Evolutionary conservation across 202 grass and related monocot species (phyloP), one percentile per base, ranked within the genome.

Genomic region (Dendrocalamus latiflorus): DNA sequence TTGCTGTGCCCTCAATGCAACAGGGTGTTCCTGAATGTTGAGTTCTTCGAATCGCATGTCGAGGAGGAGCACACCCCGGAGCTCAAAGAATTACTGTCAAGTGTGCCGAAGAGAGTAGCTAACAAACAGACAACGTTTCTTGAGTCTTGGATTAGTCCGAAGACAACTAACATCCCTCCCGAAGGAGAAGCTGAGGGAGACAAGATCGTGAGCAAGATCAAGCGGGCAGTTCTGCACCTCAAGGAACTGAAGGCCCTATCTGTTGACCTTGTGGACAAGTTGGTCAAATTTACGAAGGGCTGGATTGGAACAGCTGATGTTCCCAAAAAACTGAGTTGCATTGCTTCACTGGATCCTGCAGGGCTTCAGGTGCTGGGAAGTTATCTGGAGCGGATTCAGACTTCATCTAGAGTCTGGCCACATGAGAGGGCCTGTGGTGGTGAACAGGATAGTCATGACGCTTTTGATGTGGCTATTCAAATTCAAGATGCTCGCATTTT

Each of bases 1-100:
- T 74, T 70, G 58, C 70, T 83, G 81, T 83, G 81, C 58, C 81
- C 81, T 14, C 70, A 55, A 2, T 65, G 80, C 80, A 43, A 74
- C 56, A 65, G 37, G n/a, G 57, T 65, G 8, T 83, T 74, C 80
- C 18, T 66, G 34, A 47, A 75, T 4, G 33, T 47, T 0, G 16
- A 9, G 33, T 14, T 22, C 0, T 75, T 83, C 47, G 0, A 21
- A 18, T 42, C 47, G 13, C 58, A 75, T 9, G 58, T 83, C 5
- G 70, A 83, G 34, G 36, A 4, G 1, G 45, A 74, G 45, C 51
- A 83, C 69, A n/a, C 43, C 8, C 21, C 20, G 5, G 70, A 75
- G 1, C 22, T 75, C 9, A 1, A 65, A 24, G 33, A 53, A 8
- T 38, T 53, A 56, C 68, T 25, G 56, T 38, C 65, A 9, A 4